Percentiles rank a stretch among this genome's conserved stretches.
Conservation (phyloP, 179 eudicot species). For the Nepenthes alata region DNA sequence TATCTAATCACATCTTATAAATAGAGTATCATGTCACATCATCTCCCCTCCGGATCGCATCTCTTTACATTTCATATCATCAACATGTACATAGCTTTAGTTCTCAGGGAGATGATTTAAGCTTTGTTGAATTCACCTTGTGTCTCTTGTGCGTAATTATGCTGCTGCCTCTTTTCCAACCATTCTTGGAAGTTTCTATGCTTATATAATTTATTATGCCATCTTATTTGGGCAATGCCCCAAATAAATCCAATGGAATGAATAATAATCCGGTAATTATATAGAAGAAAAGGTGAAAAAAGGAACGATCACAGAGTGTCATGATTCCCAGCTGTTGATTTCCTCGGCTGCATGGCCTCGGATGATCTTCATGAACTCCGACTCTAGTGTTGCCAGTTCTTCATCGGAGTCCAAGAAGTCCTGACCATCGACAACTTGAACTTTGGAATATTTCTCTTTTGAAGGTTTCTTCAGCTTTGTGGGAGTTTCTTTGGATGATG, state of each 20-base stretch:
- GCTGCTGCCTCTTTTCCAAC: too few species aligned
- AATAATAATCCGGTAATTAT: too few species aligned
- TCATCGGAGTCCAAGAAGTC: constrained; percentile 13
- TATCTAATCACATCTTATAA: neutral
- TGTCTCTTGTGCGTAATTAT: too few species aligned
- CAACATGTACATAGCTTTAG: neutral
- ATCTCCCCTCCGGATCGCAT: neutral
- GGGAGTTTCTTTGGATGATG: constrained; percentile 8
- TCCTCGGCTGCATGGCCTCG: constrained; percentile 18
- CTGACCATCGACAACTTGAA: constrained; percentile 6
- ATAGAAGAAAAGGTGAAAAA: neutral
- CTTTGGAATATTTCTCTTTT: constrained; percentile 11
- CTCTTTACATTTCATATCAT: neutral
- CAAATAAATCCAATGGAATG: too few species aligned
- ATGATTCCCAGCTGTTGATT: constrained; percentile 38
- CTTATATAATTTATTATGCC: too few species aligned
- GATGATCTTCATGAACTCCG: constrained; percentile 23
- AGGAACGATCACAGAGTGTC: neutral
- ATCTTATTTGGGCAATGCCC: too few species aligned
- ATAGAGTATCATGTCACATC: neutral
- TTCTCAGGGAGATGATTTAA: neutral
- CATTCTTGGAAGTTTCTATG: too few species aligned
- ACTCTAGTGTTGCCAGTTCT: constrained; percentile 17
- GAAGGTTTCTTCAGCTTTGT: constrained; percentile 4
- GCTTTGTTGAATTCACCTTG: too few species aligned